Base-by-base conservation (phyloP, 2,329 filamentous ascomycete species). In the Triangularia verruculosa region DNA sequence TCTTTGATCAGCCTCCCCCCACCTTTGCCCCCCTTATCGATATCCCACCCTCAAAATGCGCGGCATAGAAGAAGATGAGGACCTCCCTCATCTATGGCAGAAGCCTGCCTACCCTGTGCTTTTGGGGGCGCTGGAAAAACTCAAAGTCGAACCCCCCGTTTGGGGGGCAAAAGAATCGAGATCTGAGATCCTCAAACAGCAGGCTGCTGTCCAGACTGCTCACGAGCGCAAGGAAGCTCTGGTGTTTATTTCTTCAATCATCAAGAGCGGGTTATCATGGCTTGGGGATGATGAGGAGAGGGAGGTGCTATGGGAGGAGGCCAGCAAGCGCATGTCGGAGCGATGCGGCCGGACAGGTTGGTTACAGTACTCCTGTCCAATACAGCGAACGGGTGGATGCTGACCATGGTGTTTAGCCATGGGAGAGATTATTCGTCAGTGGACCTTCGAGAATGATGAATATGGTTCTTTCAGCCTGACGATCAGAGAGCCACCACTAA, bases 401-500 rank as follows among this genome's bases (percentile, higher is more conserved):
- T 66, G 59, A 63, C 59, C 5, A 32, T 51, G 51, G 13, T 5
- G 32, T 47, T 8, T 72, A 68, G 82, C 80, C 13, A 86, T 87
- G 83, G 83, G 84, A 13, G 83, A 86, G 63, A 81, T 87, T 28
- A 80, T 78, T 4, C 78, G 84, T 30, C 74, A 75, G 4, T 87
- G 84, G 84, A 82, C 82, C 1, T 84, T 86, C 17, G 70, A 74
- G 22, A 68, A 70, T 4, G 70, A 71, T 3, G 71, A 65, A 55
- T 71, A 74, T 25, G 75, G 79, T 25, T 69, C 76, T 1, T 82
- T 93, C 69, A 83, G 88, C 54, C 79, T 99, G 58, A 82, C 84
- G 34, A 86, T 99, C 43, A 85, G 92, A 62, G 95, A 99, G 74
- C 95, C 95, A 1, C 88, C 93, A 0, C 80, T 98, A 62, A 96